Base-by-base conservation (phyloP, 2,329 filamentous ascomycete genomes). In the Neoarthrinium moseri region DNA sequence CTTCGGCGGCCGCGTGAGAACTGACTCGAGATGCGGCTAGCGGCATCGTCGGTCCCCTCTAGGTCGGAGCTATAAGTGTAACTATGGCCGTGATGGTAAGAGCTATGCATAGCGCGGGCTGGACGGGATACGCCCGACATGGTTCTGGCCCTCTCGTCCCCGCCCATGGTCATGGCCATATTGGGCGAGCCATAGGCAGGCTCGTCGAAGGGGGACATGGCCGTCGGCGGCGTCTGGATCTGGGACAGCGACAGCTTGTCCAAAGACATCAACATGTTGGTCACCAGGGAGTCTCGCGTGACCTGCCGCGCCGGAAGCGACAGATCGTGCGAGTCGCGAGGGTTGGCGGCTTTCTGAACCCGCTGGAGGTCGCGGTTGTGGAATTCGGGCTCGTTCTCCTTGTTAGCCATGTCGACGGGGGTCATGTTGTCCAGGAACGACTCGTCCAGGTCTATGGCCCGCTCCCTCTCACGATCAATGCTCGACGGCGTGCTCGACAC, bases 251-350 rank as follows among this genome's bases (percentile, higher is more conserved):
- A 85, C 61, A 92, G 83, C 66, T 92, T 87, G 68, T 96, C 92
- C 53, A 99, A 84, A 32, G 91, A 96, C 54, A 94, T 76, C 50
- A 97, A 83, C 86, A 99, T 94, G 67, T 96, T 95, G 67, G 94
- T 87, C 49, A 99, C 90, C 55, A 99, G 84, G 27, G 91, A 96
- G 62, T 95, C 89, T 56, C 92, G 84, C 32, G 88, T 89, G 52
- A 89, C 83, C 63, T 89, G 82, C 50, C 84, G 77, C 39, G 87
- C 82, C 41, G 85, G 85, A 58, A 95, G 77, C 47, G 89, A 91
- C 51, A 96, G 77, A 65, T 96, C 91, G 73, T 96, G 91, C 39
- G 87, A 90, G 68, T 91, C 84, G 32, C 61, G 52, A 5, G 54
- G 78, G 72, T 45, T 65, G 61, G 55, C 58, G 21, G 41, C 23